Base-by-base conservation (phyloP, 768 basidiomycete genomes). In the Lactarius trivialis region DNA sequence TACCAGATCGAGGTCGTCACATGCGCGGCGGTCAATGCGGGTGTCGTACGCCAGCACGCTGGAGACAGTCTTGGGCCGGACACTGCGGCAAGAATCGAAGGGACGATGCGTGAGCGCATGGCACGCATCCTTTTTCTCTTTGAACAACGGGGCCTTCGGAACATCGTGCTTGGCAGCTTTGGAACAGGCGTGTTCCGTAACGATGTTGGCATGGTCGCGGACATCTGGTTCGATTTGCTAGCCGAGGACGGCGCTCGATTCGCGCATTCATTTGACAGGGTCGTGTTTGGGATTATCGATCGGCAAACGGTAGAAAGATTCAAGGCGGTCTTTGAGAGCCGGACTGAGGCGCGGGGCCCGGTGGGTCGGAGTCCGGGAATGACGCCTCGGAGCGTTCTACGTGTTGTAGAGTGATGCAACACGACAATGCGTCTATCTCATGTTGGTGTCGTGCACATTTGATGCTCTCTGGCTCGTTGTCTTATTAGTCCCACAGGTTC, bases 151-250 rank as follows among this genome's bases (percentile, higher is more conserved):
- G 83, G 84, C 19, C 80, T 79, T 19, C 77, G 74, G 69, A 78
- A 83, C 67, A 64, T 91, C 53, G 83, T 91, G 0, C 73, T 91
- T 32, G 89, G 89, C 34, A 84, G 84, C 67, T 91, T 88, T 71
- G 89, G 89, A 14, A 90, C 89, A 1, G 89, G 89, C 3, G 88
- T 86, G 3, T 91, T 90, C 73, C 77, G 76, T 59, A 91, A 91
- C 72, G 75, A 79, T 36, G 80, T 88, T 26, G 69, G 73, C 45
- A 74, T 78, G 55, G 78, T 91, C 17, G 88, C 85, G 6, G 73
- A 71, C 36, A 78, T 85, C 49, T 91, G 89, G 85, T 81, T 78
- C 50, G 83, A 88, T 57, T 72, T 88, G 32, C 72, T 91, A 49
- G 73, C 73, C 3, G 73, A 70, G 2, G 73, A 78, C 6, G 76